Base-by-base conservation (phyloP, 768 basidiomycete species). In the Trametes gibbosa region DNA sequence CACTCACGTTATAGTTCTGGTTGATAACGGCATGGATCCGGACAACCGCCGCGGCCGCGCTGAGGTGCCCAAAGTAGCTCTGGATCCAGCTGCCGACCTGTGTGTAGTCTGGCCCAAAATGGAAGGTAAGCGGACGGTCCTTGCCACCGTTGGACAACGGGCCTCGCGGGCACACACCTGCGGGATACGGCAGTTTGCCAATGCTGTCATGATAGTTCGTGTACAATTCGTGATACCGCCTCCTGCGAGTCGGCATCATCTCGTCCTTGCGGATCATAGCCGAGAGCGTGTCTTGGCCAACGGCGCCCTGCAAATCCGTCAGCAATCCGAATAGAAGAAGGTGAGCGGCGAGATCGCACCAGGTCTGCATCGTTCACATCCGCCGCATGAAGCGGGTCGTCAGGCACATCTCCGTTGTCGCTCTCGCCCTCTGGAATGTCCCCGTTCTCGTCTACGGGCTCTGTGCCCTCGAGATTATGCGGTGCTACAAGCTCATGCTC, bases 181-280 rank as follows among this genome's bases (percentile, higher is more conserved):
- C 65, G 21, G 86, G 86, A 65, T 84, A 86, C 34, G 80, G 75
- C 59, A 83, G 72, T 67, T 84, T 87, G 37, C 78, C 77, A 27
- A 75, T 72, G 34, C 65, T 64, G 67, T 77, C 74, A 55, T 77
- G 75, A 56, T 72, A 67, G 40, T 68, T 72, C 23, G 63, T 37
- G 59, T 77, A 79, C 64, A 70, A 70, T 61, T 79, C 80, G 64
- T 81, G 81, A 51, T 80, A 78, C 59, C 88, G 77, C 25, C 86
- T 76, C 32, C 81, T 77, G 45, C 86, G 81, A 27, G 77, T 72
- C 8, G 86, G 85, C 23, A 80, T 74, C 60, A 81, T 73, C 70
- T 90, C 89, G 62, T 91, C 89, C 51, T 85, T 84, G 39, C 84
- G 80, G 65, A 91, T 90, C 85, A 89, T 89, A 17, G 81, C 74